Evolutionary conservation across 768 basidiomycete genomes (phyloP), one percentile per base, ranked within the genome.

Genomic region (Termitomyces eurrhizus): DNA sequence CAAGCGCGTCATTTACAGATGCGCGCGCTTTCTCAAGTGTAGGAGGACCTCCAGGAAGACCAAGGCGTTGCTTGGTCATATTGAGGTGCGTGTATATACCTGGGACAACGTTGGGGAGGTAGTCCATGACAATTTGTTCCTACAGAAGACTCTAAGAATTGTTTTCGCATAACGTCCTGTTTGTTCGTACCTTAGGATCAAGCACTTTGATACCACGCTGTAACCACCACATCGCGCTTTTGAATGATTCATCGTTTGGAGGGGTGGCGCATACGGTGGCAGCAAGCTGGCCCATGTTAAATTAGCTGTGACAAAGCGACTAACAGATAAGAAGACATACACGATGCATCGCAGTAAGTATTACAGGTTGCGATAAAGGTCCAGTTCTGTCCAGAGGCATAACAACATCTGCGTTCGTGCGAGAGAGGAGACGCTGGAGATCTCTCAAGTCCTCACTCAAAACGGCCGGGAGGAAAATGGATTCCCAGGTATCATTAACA

Each of bases 171-270:
- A 21, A 51, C 4, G 3, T 56, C 8, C 9, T 0, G 45, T 60
- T 48, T 58, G 48, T 51, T 32, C 80, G 32, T 70, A 89, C 89
- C 67, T 86, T 87, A 54, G 90, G 86, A 68, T 88, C 89, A 64
- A 93, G 80, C 36, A 87, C 78, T 14, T 82, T 77, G 7, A 89
- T 78, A 41, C 89, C 80, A 58, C 92, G 86, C 69, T 93, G 90
- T 65, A 94, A 75, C 92, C 92, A 94, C 91, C 92, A 93, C 59
- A 93, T 75, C 7, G 88, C 84, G 14, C 82, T 84, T 74, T 92
- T 92, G 81, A 92, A 93, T 6, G 82, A 73, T 66, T 93, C 92
- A 62, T 94, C 92, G 52, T 81, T 79, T 11, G 92, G 89, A 7
- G 89, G 82, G 3, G 83, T 86, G 69, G 93, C 90, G 45, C 87